Percentiles rank a stretch among this genome's conserved stretches.
These are phyloP conservation scores for Sporisorium exsertum DNA, from an alignment of 1,284 basidiomycete species.

Conservation along the genomic window DNA sequence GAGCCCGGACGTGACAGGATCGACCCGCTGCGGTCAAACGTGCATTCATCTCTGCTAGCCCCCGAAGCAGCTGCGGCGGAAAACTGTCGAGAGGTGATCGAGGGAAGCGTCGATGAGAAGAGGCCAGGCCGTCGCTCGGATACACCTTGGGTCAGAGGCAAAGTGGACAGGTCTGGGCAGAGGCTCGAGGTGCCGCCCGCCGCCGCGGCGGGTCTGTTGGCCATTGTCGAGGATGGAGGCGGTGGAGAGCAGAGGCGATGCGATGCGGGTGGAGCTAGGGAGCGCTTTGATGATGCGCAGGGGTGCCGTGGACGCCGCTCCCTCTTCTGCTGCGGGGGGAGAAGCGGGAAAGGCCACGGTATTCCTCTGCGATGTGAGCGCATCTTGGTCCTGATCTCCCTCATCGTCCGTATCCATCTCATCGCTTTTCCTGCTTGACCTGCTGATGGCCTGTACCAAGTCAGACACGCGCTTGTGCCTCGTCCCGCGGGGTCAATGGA, in stretches of 20 bases:
- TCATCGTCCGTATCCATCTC: constrained; percentile 37
- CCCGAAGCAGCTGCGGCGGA: constrained; percentile 46
- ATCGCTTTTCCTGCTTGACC: constrained; percentile 30
- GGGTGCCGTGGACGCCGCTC: constrained; percentile 27
- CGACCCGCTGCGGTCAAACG: constrained; percentile 46
- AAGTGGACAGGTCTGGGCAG: constrained; percentile 34
- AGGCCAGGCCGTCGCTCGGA: constrained; percentile 26
- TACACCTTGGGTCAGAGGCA: constrained; percentile 26
- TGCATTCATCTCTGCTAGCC: constrained; percentile 58
- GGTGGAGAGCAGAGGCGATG: constrained; percentile 35
- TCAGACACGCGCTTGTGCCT: constrained; percentile 39
- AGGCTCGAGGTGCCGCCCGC: constrained; percentile 17
- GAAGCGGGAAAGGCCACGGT: constrained; percentile 21
- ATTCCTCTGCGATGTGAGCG: constrained; percentile 18
- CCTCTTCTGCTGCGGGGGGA: constrained; percentile 6
- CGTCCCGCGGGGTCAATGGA: constrained; percentile 38
- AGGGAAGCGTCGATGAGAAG: constrained; percentile 44
- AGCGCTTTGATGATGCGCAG: constrained; percentile 54
- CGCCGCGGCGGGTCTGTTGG: background rate
- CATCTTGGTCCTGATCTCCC: constrained; percentile 10
- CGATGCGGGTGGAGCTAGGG: constrained; percentile 31
- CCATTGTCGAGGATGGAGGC: constrained; percentile 39
- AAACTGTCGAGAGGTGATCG: constrained; percentile 47
- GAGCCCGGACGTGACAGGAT: constrained; percentile 33
- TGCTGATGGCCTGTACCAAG: constrained; percentile 43